Evolutionary conservation across 139 green algal genomes (phyloP).

Genomic region (Ostreobium quekettii): DNA sequence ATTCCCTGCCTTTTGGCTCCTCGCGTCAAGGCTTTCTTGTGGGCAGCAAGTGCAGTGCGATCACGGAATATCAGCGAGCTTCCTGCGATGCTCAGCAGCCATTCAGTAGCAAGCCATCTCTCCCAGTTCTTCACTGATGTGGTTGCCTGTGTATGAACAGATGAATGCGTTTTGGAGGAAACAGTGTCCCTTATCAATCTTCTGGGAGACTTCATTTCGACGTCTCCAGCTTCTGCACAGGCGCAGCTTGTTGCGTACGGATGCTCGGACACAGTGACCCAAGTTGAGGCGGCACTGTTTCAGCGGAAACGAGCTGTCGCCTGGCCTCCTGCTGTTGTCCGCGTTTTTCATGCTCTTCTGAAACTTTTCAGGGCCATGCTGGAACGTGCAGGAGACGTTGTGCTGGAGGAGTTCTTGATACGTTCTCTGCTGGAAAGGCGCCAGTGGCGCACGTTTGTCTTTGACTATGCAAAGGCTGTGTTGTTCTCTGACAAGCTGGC

Average conservation of each 20-base stretch:
- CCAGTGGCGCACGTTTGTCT: slow-evolving; percentile 2
- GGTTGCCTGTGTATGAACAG: neutral
- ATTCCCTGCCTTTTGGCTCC: too few species aligned
- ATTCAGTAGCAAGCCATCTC: too few species aligned
- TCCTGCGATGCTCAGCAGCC: too few species aligned
- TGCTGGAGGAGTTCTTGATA: slow-evolving; percentile 7
- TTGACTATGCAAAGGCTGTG: slow-evolving; percentile 1
- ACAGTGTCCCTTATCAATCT: slow-evolving; percentile 7
- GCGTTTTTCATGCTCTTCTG: slow-evolving; percentile 4
- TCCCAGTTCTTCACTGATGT: too few species aligned
- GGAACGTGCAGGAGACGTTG: slow-evolving; percentile 5
- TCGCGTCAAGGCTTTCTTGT: too few species aligned
- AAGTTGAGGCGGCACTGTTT: slow-evolving; percentile 1
- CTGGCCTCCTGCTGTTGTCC: neutral
- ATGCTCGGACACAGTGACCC: neutral
- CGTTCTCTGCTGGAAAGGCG: neutral
- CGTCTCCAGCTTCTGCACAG: slow-evolving; percentile 4
- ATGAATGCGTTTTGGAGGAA: slow-evolving; percentile 5
- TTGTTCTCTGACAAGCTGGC: slow-evolving; percentile 15
- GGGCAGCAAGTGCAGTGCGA: too few species aligned
- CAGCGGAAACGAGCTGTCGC: too few species aligned
- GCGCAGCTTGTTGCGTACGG: slow-evolving; percentile 4
- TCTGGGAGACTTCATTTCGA: slow-evolving; percentile 5
- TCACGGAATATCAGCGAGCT: too few species aligned
- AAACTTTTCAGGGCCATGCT: slow-evolving; percentile 14